Evolutionary conservation across 192 early-diverging fungal species (phyloP), one percentile per base, ranked within the genome.

Genomic region (Backusella psychrophila): DNA sequence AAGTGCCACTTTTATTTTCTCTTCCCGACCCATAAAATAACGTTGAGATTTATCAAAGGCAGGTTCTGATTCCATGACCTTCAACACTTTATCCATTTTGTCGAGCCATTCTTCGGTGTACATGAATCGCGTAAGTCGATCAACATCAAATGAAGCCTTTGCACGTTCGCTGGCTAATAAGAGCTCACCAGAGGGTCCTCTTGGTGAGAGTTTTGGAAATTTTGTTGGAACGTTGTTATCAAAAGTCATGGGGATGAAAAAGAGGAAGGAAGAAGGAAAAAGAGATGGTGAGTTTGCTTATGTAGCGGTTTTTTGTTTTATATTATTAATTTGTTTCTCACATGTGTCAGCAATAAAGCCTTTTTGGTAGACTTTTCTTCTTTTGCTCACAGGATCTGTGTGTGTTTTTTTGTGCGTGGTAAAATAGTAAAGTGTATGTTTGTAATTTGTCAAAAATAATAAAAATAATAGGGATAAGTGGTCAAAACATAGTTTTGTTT

Each of bases 1-100:
- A 7, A 93, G 79, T 68, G 91, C 86, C 71, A 84, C 78, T 29
- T 86, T 77, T 75, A 94, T 87, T 42, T 85, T 85, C n/a, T 95
- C 92, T 15, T 83, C 78, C 46, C 95, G 89, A 71, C 91, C 89
- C 77, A 88, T 82, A 75, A 87, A 95, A 81, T 93, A 94, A 68
- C 87, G 83, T 31, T 91, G 75, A 14, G 87, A 88, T 79, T 94
- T 87, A 69, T 89, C 86, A 76, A 96, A 94, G 12, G 87, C 89
- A 3, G 91, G 89, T 75, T 96, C 93, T 33, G 84, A 86, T 39
- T 90, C 86, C 67, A 95, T 77, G 21, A 94, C 75, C 12, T 79
- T 72, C 11, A 91, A 83, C 1, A 94, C 79, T 74, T 88, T 90
- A 74, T 85, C 73, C 74, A 87, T 75, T 42, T 84, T 83, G 3